Base-by-base conservation (phyloP, 345 rosid genomes). In the Eucalyptus viminalis region DNA sequence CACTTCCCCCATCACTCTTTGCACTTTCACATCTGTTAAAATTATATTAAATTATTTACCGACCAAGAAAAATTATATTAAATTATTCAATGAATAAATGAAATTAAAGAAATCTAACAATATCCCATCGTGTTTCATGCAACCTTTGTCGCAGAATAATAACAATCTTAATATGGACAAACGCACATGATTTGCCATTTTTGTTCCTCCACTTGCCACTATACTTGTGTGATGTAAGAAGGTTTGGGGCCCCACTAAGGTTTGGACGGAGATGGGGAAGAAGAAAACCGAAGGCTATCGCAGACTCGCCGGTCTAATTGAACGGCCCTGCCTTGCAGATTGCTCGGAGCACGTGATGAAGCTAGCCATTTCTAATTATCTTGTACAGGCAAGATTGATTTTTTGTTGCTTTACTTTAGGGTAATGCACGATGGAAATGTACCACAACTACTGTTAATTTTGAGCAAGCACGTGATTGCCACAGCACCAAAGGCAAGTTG, bases 401-500 rank as follows among this genome's bases (percentile, higher is more conserved):
- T 56, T 56, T 56, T 56, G 13, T 56, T 56, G 27, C 62, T 10
- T 56, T 24, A 1, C 29, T 10, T 24, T 24, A 53, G 62, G 62
- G 29, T 56, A 24, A 56, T 0, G 27, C 62, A 56, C 29, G 29
- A 56, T 56, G 3, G 62, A 9, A 56, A 56, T 24, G 62, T 11
- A 6, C 29, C 62, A 22, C 62, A 0, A 22, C 37, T n/a, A n/a
- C 10, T n/a, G 11, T 14, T 65, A 8, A n/a, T n/a, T 65, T n/a
- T 7, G 21, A 65, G 76, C 5, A 0, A 65, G 76, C 76, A 4
- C 1, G 4, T 7, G 37, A n/a, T 27, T 15, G 2, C 7, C 69
- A 0, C 31, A 7, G 9, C 37, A 14, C 21, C 11, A n/a, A 6
- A n/a, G 9, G 3, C 76, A 3, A 14, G 37, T 67, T n/a, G 3